phyloP scores from a whole-genome alignment of 2,329 filamentous ascomycete genomes.

The Colletotrichum melonis region DNA sequence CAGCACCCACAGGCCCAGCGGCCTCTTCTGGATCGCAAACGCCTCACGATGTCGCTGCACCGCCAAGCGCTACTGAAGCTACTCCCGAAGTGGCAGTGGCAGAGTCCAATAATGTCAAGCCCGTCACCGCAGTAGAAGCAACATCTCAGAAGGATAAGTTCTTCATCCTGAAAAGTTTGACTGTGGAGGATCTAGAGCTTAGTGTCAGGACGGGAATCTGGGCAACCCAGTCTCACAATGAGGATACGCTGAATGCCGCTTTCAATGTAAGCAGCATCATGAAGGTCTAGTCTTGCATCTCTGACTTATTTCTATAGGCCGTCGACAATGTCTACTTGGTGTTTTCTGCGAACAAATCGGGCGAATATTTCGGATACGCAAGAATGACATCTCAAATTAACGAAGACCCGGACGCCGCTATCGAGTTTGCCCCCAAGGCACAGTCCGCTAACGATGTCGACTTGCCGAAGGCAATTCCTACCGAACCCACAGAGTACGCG shows the following conservation, averaged over 20 bases:
- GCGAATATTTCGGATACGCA: constrained; percentile 96
- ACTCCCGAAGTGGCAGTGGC: background rate
- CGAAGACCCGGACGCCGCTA: constrained; percentile 76
- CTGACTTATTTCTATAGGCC: constrained; percentile 58
- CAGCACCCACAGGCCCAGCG: constrained; percentile 67
- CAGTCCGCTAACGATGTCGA: constrained; percentile 71
- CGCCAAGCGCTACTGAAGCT: background rate
- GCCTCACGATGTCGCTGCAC: constrained; percentile 2
- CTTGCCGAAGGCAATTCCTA: constrained; percentile 82
- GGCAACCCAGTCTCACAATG: constrained; percentile 96
- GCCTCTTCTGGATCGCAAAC: constrained; percentile 44
- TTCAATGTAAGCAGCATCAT: constrained; percentile 71
- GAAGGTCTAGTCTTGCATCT: background rate
- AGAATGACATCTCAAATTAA: constrained; percentile 89
- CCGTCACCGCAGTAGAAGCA: constrained; percentile 32
- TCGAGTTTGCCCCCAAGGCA: constrained; percentile 75
- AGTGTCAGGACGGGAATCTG: constrained; percentile 91
- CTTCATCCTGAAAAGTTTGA: constrained; percentile 94
- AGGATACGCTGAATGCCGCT: constrained; percentile 83
- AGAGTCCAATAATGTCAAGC: constrained; percentile 15
- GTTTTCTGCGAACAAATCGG: constrained; percentile 97
- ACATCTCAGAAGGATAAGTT: constrained; percentile 73
- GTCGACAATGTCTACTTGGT: constrained; percentile 89
- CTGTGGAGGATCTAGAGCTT: constrained; percentile 87
- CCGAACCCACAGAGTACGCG: constrained; percentile 80